Evolutionary conservation across 345 rosid genomes (phyloP), one percentile per base, ranked within the genome.

Genomic region (Geranium brycei): DNA sequence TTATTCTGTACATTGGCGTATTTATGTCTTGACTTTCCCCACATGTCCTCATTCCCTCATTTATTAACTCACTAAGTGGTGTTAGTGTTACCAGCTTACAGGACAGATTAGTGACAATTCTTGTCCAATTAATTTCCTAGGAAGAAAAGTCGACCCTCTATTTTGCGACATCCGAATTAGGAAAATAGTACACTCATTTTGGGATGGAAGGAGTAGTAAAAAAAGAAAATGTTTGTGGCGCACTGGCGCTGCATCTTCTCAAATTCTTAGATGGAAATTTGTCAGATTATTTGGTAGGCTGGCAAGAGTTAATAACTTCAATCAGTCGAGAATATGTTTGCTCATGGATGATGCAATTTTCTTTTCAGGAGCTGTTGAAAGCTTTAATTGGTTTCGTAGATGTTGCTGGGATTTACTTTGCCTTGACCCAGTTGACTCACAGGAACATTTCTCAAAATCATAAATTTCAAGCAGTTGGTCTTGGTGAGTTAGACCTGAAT

Each of bases 391-490:
- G 98, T 65, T 87, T 92, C 64, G 81, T 92, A 61, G 98, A 92
- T 75, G 98, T 92, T 62, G 98, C 96, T 74, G 98, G 98, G 68
- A 83, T 91, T 15, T 91, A 91, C 75, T 87, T 74, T 80, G 96
- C 98, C 64, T 77, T 91, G 65, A 85, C 98, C 19, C 96, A 89
- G 78, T 78, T 91, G 73, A 87, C 95, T 57, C 98, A 91, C 80
- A 71, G 98, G 78, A 91, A 91, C 77, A 91, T 91, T 70, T 91
- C 98, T 57, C 98, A 89, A 66, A 89, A 91, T 67, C 98, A 91
- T 71, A 91, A 91, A 79, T 91, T 89, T 77, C 98, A 92, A 67
- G 96, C 98, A 47, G 93, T 92, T 71, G 98, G 98, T 17, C 92
- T 92, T 17, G 96, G 98, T 92, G 76, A 70, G 64, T n/a, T n/a